These are phyloP conservation scores for Russula earlei DNA, from an alignment of 768 basidiomycete species.

Conservation along the genomic window DNA sequence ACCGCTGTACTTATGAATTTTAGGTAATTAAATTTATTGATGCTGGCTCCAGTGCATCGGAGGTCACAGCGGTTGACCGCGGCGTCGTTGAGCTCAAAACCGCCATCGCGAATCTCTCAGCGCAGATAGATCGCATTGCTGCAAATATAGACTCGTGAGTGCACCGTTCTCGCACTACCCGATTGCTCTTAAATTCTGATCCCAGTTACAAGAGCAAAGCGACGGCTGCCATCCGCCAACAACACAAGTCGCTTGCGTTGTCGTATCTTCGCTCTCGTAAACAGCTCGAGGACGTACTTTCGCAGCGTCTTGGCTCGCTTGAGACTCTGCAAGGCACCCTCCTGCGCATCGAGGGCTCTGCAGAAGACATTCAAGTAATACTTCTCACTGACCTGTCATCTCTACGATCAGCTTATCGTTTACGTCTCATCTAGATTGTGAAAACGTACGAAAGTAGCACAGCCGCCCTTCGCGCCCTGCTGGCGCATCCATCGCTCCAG, in stretches of 20 bases:
- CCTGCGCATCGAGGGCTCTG: constrained; percentile 79
- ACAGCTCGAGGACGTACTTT: constrained; percentile 65
- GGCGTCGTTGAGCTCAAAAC: constrained; percentile 75
- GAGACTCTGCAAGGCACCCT: constrained; percentile 69
- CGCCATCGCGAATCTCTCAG: constrained; percentile 56
- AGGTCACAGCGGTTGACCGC: constrained; percentile 68
- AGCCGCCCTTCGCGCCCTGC: constrained; percentile 60
- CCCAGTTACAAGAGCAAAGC: constrained; percentile 61
- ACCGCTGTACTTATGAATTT: background rate
- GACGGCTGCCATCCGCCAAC: constrained; percentile 50
- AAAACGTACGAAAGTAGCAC: constrained; percentile 78
- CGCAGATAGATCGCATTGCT: constrained; percentile 63
- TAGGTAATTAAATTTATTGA: constrained; percentile 79
- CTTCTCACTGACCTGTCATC: background rate
- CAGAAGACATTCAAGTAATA: constrained; percentile 73
- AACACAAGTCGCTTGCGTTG: constrained; percentile 66
- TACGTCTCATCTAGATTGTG: constrained; percentile 55
- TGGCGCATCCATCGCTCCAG: constrained; percentile 72
- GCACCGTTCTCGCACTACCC: background rate
- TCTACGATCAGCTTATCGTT: background rate
- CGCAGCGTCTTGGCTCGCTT: constrained; percentile 64
- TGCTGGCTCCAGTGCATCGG: constrained; percentile 30
- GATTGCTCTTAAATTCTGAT: background rate
- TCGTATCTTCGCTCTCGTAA: constrained; percentile 75
- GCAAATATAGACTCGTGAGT: constrained; percentile 62